Evolutionary conservation across 163 green algal genomes (phyloP).

Genomic region (Chlorella variabilis): DNA sequence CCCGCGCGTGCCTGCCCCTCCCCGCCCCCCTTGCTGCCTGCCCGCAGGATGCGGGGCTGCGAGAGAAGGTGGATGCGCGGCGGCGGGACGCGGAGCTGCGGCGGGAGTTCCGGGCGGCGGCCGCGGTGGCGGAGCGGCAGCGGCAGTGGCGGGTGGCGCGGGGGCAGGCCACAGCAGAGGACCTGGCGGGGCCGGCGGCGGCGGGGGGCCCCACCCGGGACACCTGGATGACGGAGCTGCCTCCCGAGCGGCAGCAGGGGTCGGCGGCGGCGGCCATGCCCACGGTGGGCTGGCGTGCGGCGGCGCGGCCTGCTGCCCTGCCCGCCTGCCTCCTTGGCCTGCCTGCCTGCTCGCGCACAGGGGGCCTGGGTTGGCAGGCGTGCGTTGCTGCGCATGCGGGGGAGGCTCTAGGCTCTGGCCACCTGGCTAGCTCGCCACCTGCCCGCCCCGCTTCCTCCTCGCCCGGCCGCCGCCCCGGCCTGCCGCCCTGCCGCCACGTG

Average conservation of each 20-base stretch:
- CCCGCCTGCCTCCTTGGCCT: no score
- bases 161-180: slow-evolving; percentile 64
- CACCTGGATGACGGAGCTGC: slow-evolving; percentile 88
- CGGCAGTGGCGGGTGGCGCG: slow-evolving; percentile 69
- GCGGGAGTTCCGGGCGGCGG: slow-evolving; percentile 47
- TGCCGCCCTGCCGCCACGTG: no score
- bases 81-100: slow-evolving; percentile 68
- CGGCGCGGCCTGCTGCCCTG: no score
- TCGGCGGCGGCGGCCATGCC: background rate
- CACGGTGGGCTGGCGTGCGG: slow-evolving; percentile 11
- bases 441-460: no score
- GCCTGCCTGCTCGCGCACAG: no score
- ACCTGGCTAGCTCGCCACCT: no score
- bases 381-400: no score
- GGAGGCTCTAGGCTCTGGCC: no score
- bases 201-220: slow-evolving; percentile 53
- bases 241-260: slow-evolving; percentile 48
- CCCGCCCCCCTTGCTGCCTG: no score
- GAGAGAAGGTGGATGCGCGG: slow-evolving; percentile 53
- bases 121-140: slow-evolving; percentile 58
- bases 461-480: no score
- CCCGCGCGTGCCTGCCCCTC: background rate
- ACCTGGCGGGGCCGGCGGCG: slow-evolving; percentile 45
- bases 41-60: slow-evolving; percentile 58
- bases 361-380: no score